Evolutionary conservation across 1,284 basidiomycete genomes (phyloP), one percentile per base, ranked within the genome.

Genomic region (Salmacisia buchloeana): DNA sequence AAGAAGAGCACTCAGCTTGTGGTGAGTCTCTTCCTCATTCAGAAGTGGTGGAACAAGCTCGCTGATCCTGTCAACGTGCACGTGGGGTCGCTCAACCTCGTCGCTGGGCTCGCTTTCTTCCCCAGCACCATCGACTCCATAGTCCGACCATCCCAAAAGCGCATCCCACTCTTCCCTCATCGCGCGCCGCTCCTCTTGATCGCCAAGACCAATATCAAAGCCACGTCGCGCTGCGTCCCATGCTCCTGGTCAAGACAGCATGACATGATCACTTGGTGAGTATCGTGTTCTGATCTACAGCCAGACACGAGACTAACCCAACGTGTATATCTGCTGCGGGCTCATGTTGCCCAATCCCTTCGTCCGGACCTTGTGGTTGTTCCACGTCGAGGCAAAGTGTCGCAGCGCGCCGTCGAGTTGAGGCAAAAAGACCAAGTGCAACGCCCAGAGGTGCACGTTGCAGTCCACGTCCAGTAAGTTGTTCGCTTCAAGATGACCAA

Each of bases 351-450:
- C 25, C 49, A 54, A n/a, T 15, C 49, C 49, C 29, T 25, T 25
- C 13, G 49, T 54, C 15, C 49, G 23, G 3, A 54, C 34, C 49
- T 54, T 54, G 49, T 54, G 49, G 29, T 54, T 29, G 29, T 54
- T 54, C 49, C 49, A 54, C 49, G 34, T 54, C 7, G 13, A 15
- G 13, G 34, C 29, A 29, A 54, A 54, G 15, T 54, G 49, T 7
- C 34, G 29, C 2, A 54, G 27, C 12, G 49, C 49, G 29, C 49
- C 49, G 34, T 54, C 34, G 5, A 54, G 49, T 31, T 54, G 49
- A 2, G 27, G 49, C 2, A 54, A 31, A 33, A 54, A 54, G 25
- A 54, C 49, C 18, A 33, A 54, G 27, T 54, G 49, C 29, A 54
- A 29, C 9, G 49, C 49, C 49, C 49, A 54, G 12, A 54, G 29